phyloP scores from a whole-genome alignment of 305 asterid genomes.

The Fraxinus floribunda region DNA sequence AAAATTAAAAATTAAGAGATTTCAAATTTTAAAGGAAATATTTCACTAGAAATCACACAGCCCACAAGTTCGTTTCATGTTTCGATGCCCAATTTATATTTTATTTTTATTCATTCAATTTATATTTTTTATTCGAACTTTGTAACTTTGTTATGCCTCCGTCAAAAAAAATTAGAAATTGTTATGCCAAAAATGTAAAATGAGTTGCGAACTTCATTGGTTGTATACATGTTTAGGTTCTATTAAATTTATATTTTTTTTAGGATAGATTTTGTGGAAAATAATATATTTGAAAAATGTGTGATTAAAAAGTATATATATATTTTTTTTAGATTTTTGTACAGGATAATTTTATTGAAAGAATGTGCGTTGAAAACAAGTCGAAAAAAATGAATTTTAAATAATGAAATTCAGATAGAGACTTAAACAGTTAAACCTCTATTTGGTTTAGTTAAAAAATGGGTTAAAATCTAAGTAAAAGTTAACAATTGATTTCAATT shows the following conservation, averaged over 20 bases:
- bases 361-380: too few relatives aligned
- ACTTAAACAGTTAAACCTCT: not conserved
- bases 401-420: not conserved
- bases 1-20: not conserved
- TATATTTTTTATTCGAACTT: too few relatives aligned
- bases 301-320: too few relatives aligned
- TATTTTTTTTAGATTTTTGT: too few relatives aligned
- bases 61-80: not conserved
- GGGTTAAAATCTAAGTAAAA: too few relatives aligned
- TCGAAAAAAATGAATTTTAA: too few relatives aligned
- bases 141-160: not conserved
- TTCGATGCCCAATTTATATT: not conserved
- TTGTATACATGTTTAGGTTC: not conserved
- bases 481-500: too few relatives aligned
- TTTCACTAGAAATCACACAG: not conserved
- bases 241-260: too few relatives aligned
- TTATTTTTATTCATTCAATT: too few relatives aligned
- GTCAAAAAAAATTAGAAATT: too few relatives aligned
- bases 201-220: not conserved
- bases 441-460: not conserved
- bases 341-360: too few relatives aligned
- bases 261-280: not conserved
- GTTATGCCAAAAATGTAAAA: not conserved
- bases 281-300: too few relatives aligned
- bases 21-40: not conserved